Base-by-base conservation (phyloP, 345 rosid genomes). In the Salix viminalis region DNA sequence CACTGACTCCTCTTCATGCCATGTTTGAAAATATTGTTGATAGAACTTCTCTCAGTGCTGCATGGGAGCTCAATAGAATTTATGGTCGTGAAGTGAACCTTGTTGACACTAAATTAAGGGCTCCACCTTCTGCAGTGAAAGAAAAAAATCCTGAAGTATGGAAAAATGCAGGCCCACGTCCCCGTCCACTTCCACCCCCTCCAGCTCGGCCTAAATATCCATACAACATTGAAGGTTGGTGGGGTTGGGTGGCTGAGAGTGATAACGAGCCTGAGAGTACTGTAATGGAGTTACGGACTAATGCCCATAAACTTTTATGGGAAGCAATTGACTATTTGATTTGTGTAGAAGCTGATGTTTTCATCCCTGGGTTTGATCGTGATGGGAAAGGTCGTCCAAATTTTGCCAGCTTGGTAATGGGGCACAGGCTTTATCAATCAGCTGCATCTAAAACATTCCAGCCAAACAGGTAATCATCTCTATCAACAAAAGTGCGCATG, bases 191-290 rank as follows among this genome's bases (percentile, higher is more conserved):
- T 74, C 97, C 97, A 7, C 99, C 98, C 24, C 99, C 99, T 69
- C 97, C 97, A 0, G 90, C 98, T 44, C 87, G 92, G 69, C 94
- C 97, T 15, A 96, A 96, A 81, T 92, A 85, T 76, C 86, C 94
- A 39, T 88, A 96, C 62, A 96, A 93, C 75, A 88, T 93, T 37
- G 97, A 95, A 85, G 99, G 99, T 56, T 95, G 99, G 99, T 95
- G 99, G 99, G 99, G 98, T 77, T 95, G 99, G 99, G 99, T 95
- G 73, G 99, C 99, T 26, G 98, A 95, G 86, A 93, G 99, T 77
- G 98, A 95, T 83, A 91, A 95, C 65, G 99, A 95, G 84, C 99
- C 99, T 5, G 99, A 95, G 80, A 95, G 93, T 80, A 91, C 98
- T 0, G 99, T 95, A 65, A 88, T 93, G 76, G 99, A 95, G 85